Percentiles rank a stretch among this genome's conserved stretches.
These are phyloP conservation scores for Claviceps pusilla DNA, from an alignment of 2,329 filamentous ascomycete genomes.

Conservation along the genomic window DNA sequence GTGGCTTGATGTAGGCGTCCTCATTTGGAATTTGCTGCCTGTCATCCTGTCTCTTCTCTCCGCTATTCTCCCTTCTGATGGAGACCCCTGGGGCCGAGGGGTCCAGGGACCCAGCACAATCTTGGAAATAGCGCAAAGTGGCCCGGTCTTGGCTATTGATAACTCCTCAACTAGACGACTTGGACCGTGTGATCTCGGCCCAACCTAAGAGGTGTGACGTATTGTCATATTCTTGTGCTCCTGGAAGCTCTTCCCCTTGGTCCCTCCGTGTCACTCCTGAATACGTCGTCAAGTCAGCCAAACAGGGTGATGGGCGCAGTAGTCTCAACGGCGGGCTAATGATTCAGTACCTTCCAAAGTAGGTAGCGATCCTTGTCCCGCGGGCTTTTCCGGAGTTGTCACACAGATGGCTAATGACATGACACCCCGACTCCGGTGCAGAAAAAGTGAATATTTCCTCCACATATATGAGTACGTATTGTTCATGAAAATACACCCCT, in stretches of 20 bases:
- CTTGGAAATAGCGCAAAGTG: background rate
- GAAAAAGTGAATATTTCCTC: background rate
- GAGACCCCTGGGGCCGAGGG: background rate
- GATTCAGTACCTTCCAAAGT: background rate
- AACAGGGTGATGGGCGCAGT: background rate
- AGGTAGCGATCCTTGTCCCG: background rate
- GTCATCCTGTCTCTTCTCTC: slow-evolving; percentile 3
- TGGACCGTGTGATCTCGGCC: background rate
- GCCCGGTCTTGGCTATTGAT: background rate
- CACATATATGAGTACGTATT: background rate
- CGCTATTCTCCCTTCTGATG: background rate
- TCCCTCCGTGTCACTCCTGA: background rate
- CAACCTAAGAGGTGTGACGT: background rate
- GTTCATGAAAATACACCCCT: background rate
- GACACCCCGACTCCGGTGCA: background rate
- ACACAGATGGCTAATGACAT: background rate
- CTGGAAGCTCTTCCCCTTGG: background rate
- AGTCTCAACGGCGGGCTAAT: background rate
- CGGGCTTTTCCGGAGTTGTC: background rate
- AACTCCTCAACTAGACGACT: background rate
- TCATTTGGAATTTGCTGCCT: background rate
- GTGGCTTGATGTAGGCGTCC: background rate
- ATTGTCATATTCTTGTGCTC: background rate
- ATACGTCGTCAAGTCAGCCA: background rate
- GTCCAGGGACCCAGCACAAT: too few relatives aligned